Base-by-base conservation (phyloP, 345 rosid genomes). In the Salix viminalis region DNA sequence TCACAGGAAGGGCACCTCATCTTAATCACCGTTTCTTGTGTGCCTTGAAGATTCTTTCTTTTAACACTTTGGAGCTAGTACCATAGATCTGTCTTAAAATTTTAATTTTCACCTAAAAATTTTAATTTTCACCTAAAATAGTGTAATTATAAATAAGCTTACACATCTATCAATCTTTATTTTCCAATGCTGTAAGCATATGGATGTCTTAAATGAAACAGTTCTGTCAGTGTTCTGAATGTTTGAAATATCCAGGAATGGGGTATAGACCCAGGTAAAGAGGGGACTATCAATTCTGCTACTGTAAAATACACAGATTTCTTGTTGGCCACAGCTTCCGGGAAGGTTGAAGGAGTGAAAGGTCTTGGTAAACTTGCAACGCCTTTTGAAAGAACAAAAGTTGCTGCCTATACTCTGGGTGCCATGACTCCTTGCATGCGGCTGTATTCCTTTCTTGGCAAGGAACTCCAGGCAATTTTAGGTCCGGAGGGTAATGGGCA, bases 391-490 rank as follows among this genome's bases (percentile, higher is more conserved):
- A 92, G 86, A 83, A 96, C 98, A 39, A 96, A 91, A 87, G 92
- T 96, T 85, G 98, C 99, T 3, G 98, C 99, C 67, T 96, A 96
- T 80, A 92, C 93, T 70, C 87, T 96, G 64, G 97, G 96, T 86
- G 97, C 98, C 77, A 88, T 96, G 91, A 82, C 97, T 77, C 99
- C 99, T 70, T 91, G 97, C 89, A 94, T 96, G 99, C 85, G 90
- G 82, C 80, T 94, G 78, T 96, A 94, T 88, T 97, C 95, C 74
- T 90, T 81, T 82, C 85, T 92, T 2, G 97, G 96, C 75, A 91
- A 84, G 86, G 97, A 91, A 79, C 81, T 96, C 68, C 85, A 80
- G 83, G 83, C 81, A 70, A 86, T 89, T 81, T 48, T 83, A 76
- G 87, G 85, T 86, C 70, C 78, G 42, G 82, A 80, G 61, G 89